Evolutionary conservation across 1,284 basidiomycete species (phyloP).

Genomic region (Cystobasidium sp.): DNA sequence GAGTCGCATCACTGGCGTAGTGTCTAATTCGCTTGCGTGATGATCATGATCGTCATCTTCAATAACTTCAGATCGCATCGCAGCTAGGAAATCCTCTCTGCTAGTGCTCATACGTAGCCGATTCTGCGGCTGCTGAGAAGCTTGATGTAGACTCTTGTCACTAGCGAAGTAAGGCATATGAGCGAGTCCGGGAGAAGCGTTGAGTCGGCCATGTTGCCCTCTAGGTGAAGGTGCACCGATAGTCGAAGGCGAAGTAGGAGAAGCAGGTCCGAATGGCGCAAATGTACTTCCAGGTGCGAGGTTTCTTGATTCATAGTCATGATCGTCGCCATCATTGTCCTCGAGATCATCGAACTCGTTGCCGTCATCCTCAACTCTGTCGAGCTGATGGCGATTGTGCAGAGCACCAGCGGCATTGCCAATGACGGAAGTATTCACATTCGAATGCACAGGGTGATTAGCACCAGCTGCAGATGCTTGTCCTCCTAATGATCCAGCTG

Average conservation of each 20-base stretch:
- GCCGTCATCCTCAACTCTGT: constrained; percentile 8
- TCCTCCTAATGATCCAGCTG: not conserved
- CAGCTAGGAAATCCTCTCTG: constrained; percentile 22
- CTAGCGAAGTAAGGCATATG: constrained; percentile 37
- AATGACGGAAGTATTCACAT: constrained; percentile 34
- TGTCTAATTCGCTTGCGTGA: not conserved
- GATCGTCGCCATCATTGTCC: not conserved
- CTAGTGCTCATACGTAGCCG: constrained; percentile 6
- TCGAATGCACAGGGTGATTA: not conserved
- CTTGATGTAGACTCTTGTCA: constrained; percentile 12
- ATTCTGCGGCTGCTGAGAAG: constrained; percentile 1
- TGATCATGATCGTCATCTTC: not conserved
- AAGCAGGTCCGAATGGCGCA: constrained; percentile 44
- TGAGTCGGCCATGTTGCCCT: not conserved
- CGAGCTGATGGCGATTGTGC: constrained; percentile 26
- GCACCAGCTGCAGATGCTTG: not conserved
- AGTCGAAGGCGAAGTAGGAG: constrained; percentile 13
- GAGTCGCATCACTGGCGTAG: constrained; percentile 5
- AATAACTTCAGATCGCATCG: not conserved
- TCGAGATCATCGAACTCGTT: not conserved
- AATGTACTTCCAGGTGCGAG: constrained; percentile 29
- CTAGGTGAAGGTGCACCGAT: constrained; percentile 21
- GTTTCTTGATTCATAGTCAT: not conserved
- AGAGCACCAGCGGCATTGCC: constrained; percentile 32
- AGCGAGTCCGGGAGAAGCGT: constrained; percentile 3